Evolutionary conservation across 1,284 basidiomycete genomes (phyloP), one percentile per base, ranked within the genome.

Genomic region (Athelia psychrophila): DNA sequence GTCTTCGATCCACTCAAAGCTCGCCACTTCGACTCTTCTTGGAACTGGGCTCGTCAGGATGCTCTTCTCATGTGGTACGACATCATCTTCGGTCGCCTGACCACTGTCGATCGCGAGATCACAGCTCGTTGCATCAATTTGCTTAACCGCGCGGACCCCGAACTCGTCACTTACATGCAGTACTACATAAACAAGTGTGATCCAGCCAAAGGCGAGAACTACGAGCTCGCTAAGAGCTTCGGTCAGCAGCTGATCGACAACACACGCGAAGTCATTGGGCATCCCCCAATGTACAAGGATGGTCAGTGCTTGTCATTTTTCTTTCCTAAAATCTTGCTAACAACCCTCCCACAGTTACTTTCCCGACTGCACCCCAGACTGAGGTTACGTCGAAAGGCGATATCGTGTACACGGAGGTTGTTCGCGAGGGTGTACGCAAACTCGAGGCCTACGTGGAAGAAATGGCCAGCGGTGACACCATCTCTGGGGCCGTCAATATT

Each of bases 11-110:
- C 92, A 2, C 79, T 96, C 67, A 99, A 99, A 73, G 96, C 95
- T 18, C 91, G 97, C 48, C 93, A 91, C 66, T 99, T 99, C 76
- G 95, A 98, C 69, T 98, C 95, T 10, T 94, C 90, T 12, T 99
- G 96, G 96, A 99, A 99, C 71, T 99, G 96, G 97, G 95, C 92
- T 49, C 88, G 96, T 59, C 95, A 98, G 73, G 94, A 96, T 58
- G 93, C 95, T 23, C 79, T 98, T 38, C 77, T 92, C 55, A 93
- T 98, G 90, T 98, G 89, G 76, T 98, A 95, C 74, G 95, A 98
- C 67, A 96, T 98, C 70, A 93, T 98, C 65, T 95, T 95, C 62
- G 96, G 96, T 46, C 86, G 90, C 45, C 83, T 97, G 55, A 95
- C 89, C 27, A 93, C 93, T 25, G 91, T 97, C 60, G 95, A 97